Evolutionary conservation across 2,329 filamentous ascomycete genomes (phyloP).

Genomic region (Pyrenochaeta sp.): DNA sequence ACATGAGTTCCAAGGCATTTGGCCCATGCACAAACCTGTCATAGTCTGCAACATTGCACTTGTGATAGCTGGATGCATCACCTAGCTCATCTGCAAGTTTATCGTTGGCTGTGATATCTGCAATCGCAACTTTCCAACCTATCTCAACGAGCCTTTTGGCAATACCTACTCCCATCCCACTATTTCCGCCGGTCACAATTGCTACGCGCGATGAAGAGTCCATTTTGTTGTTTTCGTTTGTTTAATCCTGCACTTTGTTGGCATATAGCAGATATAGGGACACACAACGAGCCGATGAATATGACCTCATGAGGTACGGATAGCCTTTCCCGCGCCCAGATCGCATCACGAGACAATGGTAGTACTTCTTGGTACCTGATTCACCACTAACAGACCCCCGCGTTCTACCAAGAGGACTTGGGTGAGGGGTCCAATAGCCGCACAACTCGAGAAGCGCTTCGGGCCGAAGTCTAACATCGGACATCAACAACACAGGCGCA

Average conservation of each 20-base stretch:
- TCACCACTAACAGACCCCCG: not conserved
- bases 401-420: not conserved
- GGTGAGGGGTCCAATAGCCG: too few relatives aligned
- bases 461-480: not conserved
- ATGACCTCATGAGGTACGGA: not conserved
- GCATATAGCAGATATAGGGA: too few relatives aligned
- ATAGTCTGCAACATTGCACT: constrained; percentile 38
- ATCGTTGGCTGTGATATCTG: constrained; percentile 34
- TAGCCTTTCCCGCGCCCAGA: not conserved
- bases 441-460: too few relatives aligned
- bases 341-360: not conserved
- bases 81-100: constrained; percentile 34
- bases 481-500: not conserved
- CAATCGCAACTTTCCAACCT: constrained; percentile 39
- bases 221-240: constrained; percentile 16
- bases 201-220: constrained; percentile 23
- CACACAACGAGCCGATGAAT: not conserved
- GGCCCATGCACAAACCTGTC: constrained; percentile 21
- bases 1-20: not conserved
- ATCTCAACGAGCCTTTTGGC: constrained; percentile 22
- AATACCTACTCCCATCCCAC: constrained; percentile 36
- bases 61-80: constrained; percentile 26
- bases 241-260: too few relatives aligned
- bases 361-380: not conserved
- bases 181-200: constrained; percentile 38